Evolutionary conservation across 78 protist species (phyloP), one percentile per base, ranked within the genome.

Genomic region (Cavenderia fasciculata): DNA sequence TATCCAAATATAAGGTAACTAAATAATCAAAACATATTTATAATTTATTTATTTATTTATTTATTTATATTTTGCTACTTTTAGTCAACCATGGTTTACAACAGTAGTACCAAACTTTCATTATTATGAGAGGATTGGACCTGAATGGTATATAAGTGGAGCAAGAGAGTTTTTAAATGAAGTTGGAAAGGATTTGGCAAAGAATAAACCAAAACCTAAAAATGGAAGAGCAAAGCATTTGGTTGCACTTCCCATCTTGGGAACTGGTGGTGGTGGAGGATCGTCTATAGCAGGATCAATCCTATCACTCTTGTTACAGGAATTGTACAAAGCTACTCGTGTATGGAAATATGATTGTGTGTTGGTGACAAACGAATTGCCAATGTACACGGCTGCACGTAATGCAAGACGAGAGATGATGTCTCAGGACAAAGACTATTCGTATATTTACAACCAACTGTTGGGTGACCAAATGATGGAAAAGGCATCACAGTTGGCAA

Each of bases 181-280:
- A 7, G 92, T 86, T 1, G 87, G 86, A 0, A 33, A 57, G 10
- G 92, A 86, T 56, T 59, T 86, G 0, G 25, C 27, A 33, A 1
- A 27, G 14, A 57, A 57, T 21, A 70, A 86, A 21, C 92, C 92
- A 33, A 76, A 66, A 4, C 65, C 41, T 14, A 86, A 75, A 46
- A 86, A 86, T 31, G 73, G 73, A 1, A 10, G 92, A 18, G n/a
- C 59, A 31, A 79, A 88, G 47, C 73, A 71, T 41, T 11, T 94
- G 46, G 49, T 94, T 12, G 78, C 79, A n/a, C 36, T 94, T 12
- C 96, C 96, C 8, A 85, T 94, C 12, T 56, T 94, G 1, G 96
- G 96, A 6, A 94, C 96, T 23, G 96, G 96, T 44, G 68, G 77
- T 1, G 92, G 94, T 29, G 94, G 94, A 25, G 93, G 89, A 2